Evolutionary conservation across 495 filamentous ascomycete species (phyloP).

Genomic region (Tuber calosporum): DNA sequence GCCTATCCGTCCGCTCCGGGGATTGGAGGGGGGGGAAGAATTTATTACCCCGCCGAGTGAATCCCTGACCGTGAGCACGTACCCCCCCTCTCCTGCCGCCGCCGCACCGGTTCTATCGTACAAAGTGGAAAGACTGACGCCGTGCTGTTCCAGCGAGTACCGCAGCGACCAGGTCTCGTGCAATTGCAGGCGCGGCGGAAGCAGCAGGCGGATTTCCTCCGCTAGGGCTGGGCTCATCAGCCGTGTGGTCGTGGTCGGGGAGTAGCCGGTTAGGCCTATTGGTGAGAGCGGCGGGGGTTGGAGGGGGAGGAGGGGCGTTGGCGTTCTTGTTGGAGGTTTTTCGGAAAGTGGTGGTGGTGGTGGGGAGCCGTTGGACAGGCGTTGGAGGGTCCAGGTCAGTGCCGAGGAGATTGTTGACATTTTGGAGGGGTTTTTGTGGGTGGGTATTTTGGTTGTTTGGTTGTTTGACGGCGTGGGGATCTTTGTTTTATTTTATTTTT

Average conservation of each 20-base stretch:
- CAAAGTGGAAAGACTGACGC: slow-evolving; percentile 75
- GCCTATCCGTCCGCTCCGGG: neutral
- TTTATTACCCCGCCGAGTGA: slow-evolving; percentile 62
- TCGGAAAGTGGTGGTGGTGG: slow-evolving; percentile 17
- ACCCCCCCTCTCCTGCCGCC: slow-evolving; percentile 53
- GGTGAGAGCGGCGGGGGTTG: slow-evolving; percentile 27
- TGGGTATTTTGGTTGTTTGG: slow-evolving; percentile 2
- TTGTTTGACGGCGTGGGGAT: slow-evolving; percentile 7
- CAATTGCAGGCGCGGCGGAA: slow-evolving; percentile 78
- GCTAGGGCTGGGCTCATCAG: slow-evolving; percentile 67
- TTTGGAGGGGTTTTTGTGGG: slow-evolving; percentile 9
- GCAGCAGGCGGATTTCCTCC: slow-evolving; percentile 85
- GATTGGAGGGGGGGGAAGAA: slow-evolving; percentile 19
- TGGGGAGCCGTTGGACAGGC: slow-evolving; percentile 26
- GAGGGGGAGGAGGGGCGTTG: slow-evolving; percentile 19
- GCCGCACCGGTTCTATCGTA: slow-evolving; percentile 65
- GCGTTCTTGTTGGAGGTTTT: slow-evolving; percentile 12
- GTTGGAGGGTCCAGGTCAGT: slow-evolving; percentile 38
- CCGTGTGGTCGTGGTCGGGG: slow-evolving; percentile 32
- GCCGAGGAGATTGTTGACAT: slow-evolving; percentile 31
- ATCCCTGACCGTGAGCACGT: slow-evolving; percentile 80
- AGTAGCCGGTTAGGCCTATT: slow-evolving; percentile 30
- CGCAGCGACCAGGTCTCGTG: slow-evolving; percentile 76
- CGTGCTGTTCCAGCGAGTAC: slow-evolving; percentile 90
- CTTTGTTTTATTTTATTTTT: neutral